Evolutionary conservation across 352 stramenopile genomes (phyloP).

Genomic region (Phytopythium oedochilum): DNA sequence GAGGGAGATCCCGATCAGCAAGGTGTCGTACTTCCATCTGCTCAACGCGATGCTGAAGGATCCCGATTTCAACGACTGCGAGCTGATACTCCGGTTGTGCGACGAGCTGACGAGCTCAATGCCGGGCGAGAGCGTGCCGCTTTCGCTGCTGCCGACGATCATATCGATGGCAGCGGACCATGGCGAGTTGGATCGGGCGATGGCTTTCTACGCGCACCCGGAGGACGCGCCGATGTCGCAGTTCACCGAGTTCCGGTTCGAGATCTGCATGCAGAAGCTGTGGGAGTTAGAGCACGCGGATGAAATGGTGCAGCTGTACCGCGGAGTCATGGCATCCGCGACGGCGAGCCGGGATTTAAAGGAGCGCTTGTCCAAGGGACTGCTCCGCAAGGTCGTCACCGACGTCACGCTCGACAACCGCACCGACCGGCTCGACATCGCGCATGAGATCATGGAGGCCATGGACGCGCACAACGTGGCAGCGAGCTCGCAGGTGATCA

Average conservation of each 20-base stretch:
- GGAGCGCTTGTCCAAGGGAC: conserved; percentile 52
- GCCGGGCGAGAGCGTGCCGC: conserved; percentile 30
- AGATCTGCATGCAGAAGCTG: conserved; percentile 61
- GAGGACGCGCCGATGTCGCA: conserved; percentile 26
- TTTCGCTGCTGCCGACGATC: conserved; percentile 48
- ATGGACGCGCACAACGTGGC: conserved; percentile 57
- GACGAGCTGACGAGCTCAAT: conserved; percentile 40
- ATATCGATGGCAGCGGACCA: conserved; percentile 55
- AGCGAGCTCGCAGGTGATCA: conserved; percentile 43
- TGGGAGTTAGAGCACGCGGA: conserved; percentile 31
- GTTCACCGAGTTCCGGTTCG: conserved; percentile 60
- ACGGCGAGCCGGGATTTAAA: conserved; percentile 37
- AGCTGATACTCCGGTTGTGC: conserved; percentile 45
- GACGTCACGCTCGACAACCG: conserved; percentile 30
- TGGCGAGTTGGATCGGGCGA: conserved; percentile 45
- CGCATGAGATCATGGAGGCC: conserved; percentile 40
- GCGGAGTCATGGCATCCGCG: conserved; percentile 34
- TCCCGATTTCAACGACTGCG: conserved; percentile 38
- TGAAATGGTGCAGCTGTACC: conserved; percentile 55
- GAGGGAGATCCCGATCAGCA: conserved; percentile 29
- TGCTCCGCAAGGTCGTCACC: conserved; percentile 46
- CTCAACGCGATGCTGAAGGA: conserved; percentile 53
- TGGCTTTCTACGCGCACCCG: conserved; percentile 54
- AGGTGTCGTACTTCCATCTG: conserved; percentile 56
- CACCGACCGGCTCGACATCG: conserved; percentile 24